Conservation (phyloP, 1,139 yeast species). For the Suhomyces wounanorum region DNA sequence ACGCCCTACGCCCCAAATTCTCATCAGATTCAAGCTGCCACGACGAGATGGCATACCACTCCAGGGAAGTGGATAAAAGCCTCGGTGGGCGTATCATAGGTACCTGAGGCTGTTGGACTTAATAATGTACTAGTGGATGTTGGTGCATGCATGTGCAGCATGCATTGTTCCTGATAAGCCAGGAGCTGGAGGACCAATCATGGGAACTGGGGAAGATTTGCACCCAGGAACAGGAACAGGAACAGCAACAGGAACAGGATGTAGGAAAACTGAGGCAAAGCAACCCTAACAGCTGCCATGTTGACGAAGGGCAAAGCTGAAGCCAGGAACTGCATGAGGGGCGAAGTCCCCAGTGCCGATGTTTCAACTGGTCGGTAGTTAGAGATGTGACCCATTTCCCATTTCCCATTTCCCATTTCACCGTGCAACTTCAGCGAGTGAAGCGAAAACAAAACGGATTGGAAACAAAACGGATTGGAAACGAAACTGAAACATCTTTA, state of each 20-base stretch:
- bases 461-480: not conserved
- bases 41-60: no score
- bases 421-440: no score
- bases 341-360: no score
- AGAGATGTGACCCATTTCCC: no score
- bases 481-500: not conserved
- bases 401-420: no score
- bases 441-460: no score
- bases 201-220: not conserved
- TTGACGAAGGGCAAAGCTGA: no score
- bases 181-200: not conserved
- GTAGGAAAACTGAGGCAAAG: constrained; percentile 1
- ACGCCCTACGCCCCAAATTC: not conserved
- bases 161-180: constrained; percentile 3
- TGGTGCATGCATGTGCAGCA: constrained; percentile 1
- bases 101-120: not conserved
- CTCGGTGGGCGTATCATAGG: not conserved
- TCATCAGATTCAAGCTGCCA: not conserved
- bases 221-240: not conserved
- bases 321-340: no score
- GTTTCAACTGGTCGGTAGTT: no score
- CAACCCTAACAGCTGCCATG: not conserved
- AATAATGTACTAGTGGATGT: not conserved
- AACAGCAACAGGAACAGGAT: not conserved
- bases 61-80: not conserved